Evolutionary conservation across 2,329 filamentous ascomycete genomes (phyloP).

Genomic region (Pseudocercospora fuligena): DNA sequence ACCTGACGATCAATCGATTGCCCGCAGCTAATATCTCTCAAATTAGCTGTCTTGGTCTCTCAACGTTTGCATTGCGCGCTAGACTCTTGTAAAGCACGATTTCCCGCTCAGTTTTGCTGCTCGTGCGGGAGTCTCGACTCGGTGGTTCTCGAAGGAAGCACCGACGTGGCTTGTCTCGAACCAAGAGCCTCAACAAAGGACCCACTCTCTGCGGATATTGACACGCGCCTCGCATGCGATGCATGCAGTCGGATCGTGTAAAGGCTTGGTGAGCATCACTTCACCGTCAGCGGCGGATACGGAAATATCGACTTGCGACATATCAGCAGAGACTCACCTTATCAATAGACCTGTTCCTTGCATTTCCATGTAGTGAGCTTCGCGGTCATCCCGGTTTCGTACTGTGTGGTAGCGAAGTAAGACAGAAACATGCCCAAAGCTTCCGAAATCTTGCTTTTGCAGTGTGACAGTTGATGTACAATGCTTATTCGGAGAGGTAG

Average conservation of each 20-base stretch:
- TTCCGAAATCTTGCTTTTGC: constrained; percentile 1
- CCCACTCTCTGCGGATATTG: constrained; percentile 5
- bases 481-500: neutral
- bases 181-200: neutral
- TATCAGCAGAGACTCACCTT: constrained; percentile 1
- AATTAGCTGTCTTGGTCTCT: neutral
- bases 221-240: neutral
- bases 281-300: constrained; percentile 15
- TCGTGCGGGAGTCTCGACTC: neutral
- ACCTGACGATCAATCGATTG: constrained; percentile 10
- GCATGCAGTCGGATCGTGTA: constrained; percentile 4
- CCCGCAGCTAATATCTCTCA: neutral
- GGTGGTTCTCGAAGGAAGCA: neutral
- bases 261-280: constrained; percentile 15
- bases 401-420: neutral
- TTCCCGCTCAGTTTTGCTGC: neutral
- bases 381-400: neutral
- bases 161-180: constrained; percentile 3
- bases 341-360: neutral
- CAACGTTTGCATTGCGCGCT: neutral
- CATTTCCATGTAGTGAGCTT: neutral
- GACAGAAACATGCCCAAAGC: neutral
- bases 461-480: constrained; percentile 1
- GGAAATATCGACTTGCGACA: neutral
- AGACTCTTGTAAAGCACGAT: neutral